Conservation (phyloP, 805 yeast species). For the Saccharomycopsis fermentans region DNA sequence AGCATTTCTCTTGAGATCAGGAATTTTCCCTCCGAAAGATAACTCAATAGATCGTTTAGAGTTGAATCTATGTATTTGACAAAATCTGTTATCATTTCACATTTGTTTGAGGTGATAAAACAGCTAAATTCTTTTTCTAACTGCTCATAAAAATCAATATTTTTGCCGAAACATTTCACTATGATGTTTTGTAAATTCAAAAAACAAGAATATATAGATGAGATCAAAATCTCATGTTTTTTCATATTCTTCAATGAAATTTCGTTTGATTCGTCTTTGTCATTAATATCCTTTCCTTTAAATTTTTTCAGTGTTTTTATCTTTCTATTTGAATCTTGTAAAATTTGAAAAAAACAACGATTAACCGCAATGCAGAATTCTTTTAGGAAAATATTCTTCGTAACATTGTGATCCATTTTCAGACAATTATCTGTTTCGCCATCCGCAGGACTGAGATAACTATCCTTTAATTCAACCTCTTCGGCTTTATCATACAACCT, state of each 20-base stretch:
- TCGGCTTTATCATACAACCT: not conserved
- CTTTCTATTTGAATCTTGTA: not conserved
- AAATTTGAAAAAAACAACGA: not conserved
- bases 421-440: not conserved
- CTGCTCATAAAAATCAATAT: not conserved
- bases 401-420: not conserved
- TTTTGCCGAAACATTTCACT: not conserved
- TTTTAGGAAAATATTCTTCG: not conserved
- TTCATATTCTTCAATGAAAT: not conserved
- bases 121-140: not conserved
- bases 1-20: not conserved
- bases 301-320: not conserved
- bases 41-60: not conserved
- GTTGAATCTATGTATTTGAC: slow-evolving; percentile 11
- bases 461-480: not conserved
- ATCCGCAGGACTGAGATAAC: not conserved
- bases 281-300: not conserved
- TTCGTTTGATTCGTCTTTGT: not conserved
- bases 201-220: not conserved
- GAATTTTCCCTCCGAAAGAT: not conserved
- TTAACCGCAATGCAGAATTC: not conserved
- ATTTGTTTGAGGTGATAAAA: slow-evolving; percentile 1
- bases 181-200: not conserved
- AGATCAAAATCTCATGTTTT: not conserved
- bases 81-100: slow-evolving; percentile 11